A percentile compares a stretch with the other conserved stretches of the same genome.
Conservation (phyloP, 805 yeast species). For the Scheffersomyces coipomensis region DNA sequence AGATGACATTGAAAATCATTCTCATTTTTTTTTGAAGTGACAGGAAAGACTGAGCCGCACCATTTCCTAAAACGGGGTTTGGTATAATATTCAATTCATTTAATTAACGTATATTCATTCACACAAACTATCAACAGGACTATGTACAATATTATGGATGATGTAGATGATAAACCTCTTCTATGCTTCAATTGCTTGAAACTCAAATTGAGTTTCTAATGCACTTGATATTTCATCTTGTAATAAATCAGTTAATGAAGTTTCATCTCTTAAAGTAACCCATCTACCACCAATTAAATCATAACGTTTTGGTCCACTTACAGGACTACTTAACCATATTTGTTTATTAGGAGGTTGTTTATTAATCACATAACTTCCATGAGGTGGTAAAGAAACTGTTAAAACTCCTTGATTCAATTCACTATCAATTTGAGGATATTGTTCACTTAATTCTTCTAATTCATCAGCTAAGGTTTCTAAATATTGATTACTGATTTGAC, state of each 20-base stretch:
- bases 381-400: slow-evolving; percentile 64
- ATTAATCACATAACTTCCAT: slow-evolving; percentile 88
- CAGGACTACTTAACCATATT: slow-evolving; percentile 92
- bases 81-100: too few relatives aligned
- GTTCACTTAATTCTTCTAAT: slow-evolving; percentile 67
- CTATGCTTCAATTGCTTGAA: slow-evolving; percentile 14
- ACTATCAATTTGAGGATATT: slow-evolving; percentile 62
- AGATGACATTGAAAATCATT: too few relatives aligned
- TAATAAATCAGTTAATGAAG: slow-evolving; percentile 32
- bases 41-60: too few relatives aligned
- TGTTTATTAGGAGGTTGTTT: slow-evolving; percentile 98
- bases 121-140: too few relatives aligned
- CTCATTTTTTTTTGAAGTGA: too few relatives aligned
- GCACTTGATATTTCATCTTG: slow-evolving; percentile 30
- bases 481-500: slow-evolving; percentile 60
- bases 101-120: too few relatives aligned
- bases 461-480: slow-evolving; percentile 67
- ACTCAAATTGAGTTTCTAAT: slow-evolving; percentile 18
- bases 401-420: slow-evolving; percentile 87
- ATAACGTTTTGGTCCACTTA: slow-evolving; percentile 81
- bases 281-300: slow-evolving; percentile 75
- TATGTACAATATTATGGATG: too few relatives aligned
- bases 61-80: too few relatives aligned
- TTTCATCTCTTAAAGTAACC: slow-evolving; percentile 71
- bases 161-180: too few relatives aligned